Base-by-base conservation (phyloP, 208 protist species). In the Naegleria lovaniensis region DNA sequence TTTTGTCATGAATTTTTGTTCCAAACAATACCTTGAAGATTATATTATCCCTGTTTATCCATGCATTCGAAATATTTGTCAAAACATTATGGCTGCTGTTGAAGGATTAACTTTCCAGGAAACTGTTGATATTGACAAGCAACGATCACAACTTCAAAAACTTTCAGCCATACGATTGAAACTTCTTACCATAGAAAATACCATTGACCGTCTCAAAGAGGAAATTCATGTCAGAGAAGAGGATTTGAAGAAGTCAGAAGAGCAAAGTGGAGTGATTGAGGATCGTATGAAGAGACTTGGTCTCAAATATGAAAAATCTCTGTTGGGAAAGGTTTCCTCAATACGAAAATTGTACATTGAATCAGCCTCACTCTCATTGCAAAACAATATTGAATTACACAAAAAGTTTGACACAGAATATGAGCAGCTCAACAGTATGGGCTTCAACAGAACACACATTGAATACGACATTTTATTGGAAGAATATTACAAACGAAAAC, bases 121-220 rank as follows among this genome's bases (percentile, higher is more conserved):
- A 38, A 48, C 83, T 0, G 41, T 48, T n/a, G n/a, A 85, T 29
- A 29, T 85, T 40, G 83, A 85, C 15, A 25, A 43, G n/a, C 7
- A 85, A 48, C 0, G 83, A 48, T 38, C 33, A 48, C 33, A 51
- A 25, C 25, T 85, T 43, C 83, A 85, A 85, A 85, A 48, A 48
- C 38, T 85, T 16, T 48, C 83, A 25, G 38, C 39, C 13, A 51
- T 48, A 43, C 39, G 38, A 48, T 48, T 85, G 16, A 85, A 85
- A 43, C 38, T 85, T 25, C 41, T 85, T 29, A 85, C 83, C 11
- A 51, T 85, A 43, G 83, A 85, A 85, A 85, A 85, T 85, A 85
- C n/a, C 7, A 85, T 85, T 40, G 83, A 85, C 7, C 7, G 83
- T 33, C 38, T 85, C 13, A 85, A 85, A 39, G 83, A 85, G 16